Percentiles rank a stretch among this genome's conserved stretches.
phyloP scores from a whole-genome alignment of 2,329 filamentous ascomycete species.

The Alternaria novae-zelandiae region DNA sequence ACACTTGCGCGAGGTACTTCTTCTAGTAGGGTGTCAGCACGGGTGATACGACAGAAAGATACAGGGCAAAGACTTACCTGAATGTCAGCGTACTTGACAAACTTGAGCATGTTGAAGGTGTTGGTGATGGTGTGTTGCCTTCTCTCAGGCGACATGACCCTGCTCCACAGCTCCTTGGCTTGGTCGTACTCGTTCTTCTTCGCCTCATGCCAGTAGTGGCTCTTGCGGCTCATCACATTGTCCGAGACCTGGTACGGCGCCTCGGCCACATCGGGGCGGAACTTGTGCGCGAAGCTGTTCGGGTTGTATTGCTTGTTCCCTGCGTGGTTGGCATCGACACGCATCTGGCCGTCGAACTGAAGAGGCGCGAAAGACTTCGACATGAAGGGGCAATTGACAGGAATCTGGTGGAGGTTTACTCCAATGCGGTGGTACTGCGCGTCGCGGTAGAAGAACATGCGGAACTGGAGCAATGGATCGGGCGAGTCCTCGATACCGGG shows the following conservation, averaged over 20 bases:
- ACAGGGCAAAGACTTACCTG: conserved; percentile 38
- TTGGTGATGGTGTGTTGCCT: conserved; percentile 57
- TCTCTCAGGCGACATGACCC: conserved; percentile 56
- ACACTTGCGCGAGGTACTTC: conserved; percentile 61
- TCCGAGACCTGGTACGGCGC: conserved; percentile 58
- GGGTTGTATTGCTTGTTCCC: conserved; percentile 60
- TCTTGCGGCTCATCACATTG: conserved; percentile 59
- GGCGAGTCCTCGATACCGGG: conserved; percentile 57
- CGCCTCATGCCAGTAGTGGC: conserved; percentile 62
- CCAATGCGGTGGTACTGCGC: conserved; percentile 61
- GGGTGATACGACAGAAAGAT: neutral
- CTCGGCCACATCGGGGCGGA: conserved; percentile 60
- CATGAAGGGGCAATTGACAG: conserved; percentile 57
- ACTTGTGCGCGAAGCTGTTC: conserved; percentile 60
- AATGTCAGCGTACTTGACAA: conserved; percentile 54
- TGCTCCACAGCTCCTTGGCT: conserved; percentile 56
- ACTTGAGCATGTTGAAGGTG: conserved; percentile 55
- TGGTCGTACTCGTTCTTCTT: conserved; percentile 61
- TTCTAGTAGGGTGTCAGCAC: conserved; percentile 32
- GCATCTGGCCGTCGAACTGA: conserved; percentile 59
- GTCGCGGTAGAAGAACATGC: conserved; percentile 46
- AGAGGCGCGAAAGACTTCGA: conserved; percentile 53
- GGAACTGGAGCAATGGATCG: conserved; percentile 29
- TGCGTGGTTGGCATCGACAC: conserved; percentile 56
- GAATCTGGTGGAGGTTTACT: conserved; percentile 59